Base-by-base conservation (phyloP, 2,329 filamentous ascomycete species). In the Periconia sp. region DNA sequence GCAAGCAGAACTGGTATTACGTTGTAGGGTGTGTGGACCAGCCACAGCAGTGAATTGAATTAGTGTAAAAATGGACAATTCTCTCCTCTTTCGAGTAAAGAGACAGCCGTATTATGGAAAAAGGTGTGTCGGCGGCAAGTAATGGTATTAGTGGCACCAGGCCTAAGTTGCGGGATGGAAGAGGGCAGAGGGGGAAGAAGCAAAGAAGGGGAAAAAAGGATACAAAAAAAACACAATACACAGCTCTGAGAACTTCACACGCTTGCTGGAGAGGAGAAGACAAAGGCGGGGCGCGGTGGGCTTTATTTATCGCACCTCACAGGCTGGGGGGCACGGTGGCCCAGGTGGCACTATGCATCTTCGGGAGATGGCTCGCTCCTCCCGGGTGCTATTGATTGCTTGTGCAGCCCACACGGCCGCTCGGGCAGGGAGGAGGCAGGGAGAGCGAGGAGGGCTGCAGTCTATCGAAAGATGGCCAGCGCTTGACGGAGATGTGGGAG, bases 1-100 rank as follows among this genome's bases (percentile, higher is more conserved):
- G 74, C 74, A 78, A 78, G 75, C 71, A 72, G 74, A 70, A 65
- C 57, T 60, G 57, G 68, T 66, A 75, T 71, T 75, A 73, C 63
- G 65, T 64, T 58, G 54, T 53, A 45, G 37, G 49, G 48, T n/a
- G n/a, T 63, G 70, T 72, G 65, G 72, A 69, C 72, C 72, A 63
- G 72, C 72, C 66, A 73, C 71, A 47, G 54, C 44, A 57, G 30
- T 7, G 62, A 61, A 63, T 59, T 57, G 64, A 66, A 71, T 70
- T 65, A 66, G 50, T 47, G 54, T 47, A 57, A 63, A 61, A 56
- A 42, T n/a, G n/a, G 48, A 56, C 43, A 8, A 24, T 18, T 28
- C 29, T 35, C 32, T 39, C 19, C 39, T 50, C 47, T 51, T 45
- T 42, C 37, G 51, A 52, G 43, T 36, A 48, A 48, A 52, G 40